Base-by-base conservation (phyloP, 805 yeast species). In the Yarrowia deformans region DNA sequence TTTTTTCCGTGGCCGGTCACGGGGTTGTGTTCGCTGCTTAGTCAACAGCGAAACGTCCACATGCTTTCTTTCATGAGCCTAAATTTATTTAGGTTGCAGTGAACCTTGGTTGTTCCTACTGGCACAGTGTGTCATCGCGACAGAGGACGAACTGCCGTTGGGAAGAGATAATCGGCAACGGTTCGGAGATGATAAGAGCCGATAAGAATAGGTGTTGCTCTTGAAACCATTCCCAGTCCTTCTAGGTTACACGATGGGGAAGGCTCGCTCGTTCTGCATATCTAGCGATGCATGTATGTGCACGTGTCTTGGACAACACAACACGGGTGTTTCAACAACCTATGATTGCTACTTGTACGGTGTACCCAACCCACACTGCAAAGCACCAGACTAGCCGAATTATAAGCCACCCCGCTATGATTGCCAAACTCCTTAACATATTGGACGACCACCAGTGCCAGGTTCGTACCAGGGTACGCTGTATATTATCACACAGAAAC, bases 271-370 rank as follows among this genome's bases (percentile, higher is more conserved):
- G 37, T 9, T 23, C 34, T 18, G 35, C 60, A 39, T 23, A 7
- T 39, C 14, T 19, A 19, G 42, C 34, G 60, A 54, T 39, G 60
- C 60, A 54, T 54, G 60, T 23, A 39, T 8, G 13, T 14, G 19
- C 60, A 54, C 60, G 60, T 54, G 60, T 54, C 60, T 54, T 39
- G 45, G 23, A 1, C 42, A 34, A 50, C n/a, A 23, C 32, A 32
- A 34, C 23, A 34, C 42, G 8, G 29, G 12, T 54, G 58, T 37
- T 18, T 35, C 43, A 37, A 50, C 23, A n/a, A 49, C 16, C 58
- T 54, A 54, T 19, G 58, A 13, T 54, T 54, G 58, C 58, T 54
- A 54, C 58, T 2, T 23, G 29, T 23, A 23, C 29, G 29, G 4
- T n/a, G 19, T 9, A 14, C n/a, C 16, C n/a, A n/a, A 23, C n/a